Conservation (phyloP, 2,329 filamentous ascomycete genomes). For the Colletotrichum siamense region DNA sequence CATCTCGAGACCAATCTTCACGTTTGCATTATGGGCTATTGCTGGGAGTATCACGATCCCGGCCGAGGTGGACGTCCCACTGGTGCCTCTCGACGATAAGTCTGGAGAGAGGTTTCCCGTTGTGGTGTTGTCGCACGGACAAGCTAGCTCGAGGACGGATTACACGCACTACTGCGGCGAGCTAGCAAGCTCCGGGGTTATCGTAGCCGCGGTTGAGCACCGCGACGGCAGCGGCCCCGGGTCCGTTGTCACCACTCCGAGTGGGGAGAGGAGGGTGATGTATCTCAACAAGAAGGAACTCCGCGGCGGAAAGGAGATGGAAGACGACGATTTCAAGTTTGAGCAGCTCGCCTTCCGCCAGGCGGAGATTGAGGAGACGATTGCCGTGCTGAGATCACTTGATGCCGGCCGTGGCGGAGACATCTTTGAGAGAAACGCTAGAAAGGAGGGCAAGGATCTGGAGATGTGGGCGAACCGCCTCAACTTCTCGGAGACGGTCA, state of each 20-base stretch:
- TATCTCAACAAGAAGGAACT: conserved; percentile 5
- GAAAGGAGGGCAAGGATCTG: conserved; percentile 51
- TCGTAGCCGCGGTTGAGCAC: conserved; percentile 57
- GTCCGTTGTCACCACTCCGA: conserved; percentile 35
- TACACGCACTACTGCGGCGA: conserved; percentile 58
- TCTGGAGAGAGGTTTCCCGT: conserved; percentile 41
- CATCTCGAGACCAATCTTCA: conserved; percentile 46
- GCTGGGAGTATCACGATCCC: conserved; percentile 52
- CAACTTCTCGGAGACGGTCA: conserved; percentile 57
- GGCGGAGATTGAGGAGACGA: conserved; percentile 52
- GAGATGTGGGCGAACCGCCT: conserved; percentile 58
- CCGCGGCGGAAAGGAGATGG: conserved; percentile 26
- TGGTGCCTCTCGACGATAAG: conserved; percentile 32
- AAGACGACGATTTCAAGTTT: conserved; percentile 43
- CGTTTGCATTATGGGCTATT: conserved; percentile 44
- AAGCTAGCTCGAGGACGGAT: conserved; percentile 54
- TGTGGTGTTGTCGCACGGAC: conserved; percentile 58
- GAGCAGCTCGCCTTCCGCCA: conserved; percentile 56
- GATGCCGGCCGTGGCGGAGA: conserved; percentile 43
- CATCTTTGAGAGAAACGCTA: conserved; percentile 48
- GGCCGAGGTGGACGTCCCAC: conserved; percentile 50
- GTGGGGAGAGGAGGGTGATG: not conserved
- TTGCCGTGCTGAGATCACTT: conserved; percentile 37
- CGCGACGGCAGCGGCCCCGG: conserved; percentile 58
- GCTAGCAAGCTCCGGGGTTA: conserved; percentile 52